Conservation (phyloP, 805 yeast genomes). For the Teunomyces tritomae region DNA sequence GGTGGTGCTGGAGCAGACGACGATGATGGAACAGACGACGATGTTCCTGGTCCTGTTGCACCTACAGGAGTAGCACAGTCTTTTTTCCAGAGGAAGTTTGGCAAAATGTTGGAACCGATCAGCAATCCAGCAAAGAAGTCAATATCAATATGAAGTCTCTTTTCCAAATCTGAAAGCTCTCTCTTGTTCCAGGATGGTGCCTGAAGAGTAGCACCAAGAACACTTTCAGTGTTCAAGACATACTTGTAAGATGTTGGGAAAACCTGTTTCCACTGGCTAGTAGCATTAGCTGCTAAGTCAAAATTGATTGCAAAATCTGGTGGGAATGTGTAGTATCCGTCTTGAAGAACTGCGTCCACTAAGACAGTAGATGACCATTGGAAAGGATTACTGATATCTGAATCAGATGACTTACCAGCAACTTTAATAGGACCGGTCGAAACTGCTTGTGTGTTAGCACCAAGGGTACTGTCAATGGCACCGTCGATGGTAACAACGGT, state of each 20-base stretch:
- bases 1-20: not conserved
- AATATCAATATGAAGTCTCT: slow-evolving; percentile 6
- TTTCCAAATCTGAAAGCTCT: slow-evolving; percentile 4
- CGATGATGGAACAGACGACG: not conserved
- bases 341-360: slow-evolving; percentile 12
- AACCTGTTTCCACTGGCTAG: slow-evolving; percentile 1
- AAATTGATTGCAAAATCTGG: slow-evolving; percentile 14
- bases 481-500: slow-evolving; percentile 7
- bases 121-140: slow-evolving; percentile 7
- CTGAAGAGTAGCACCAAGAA: not conserved
- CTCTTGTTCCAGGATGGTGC: slow-evolving; percentile 8
- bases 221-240: not conserved
- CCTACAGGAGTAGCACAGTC: slow-evolving; percentile 6
- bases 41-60: not conserved
- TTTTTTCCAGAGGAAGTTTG: slow-evolving; percentile 16
- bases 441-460: not conserved
- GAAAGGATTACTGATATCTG: slow-evolving; percentile 12
- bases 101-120: slow-evolving; percentile 12
- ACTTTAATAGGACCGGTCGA: slow-evolving; percentile 3
- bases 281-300: slow-evolving; percentile 9
- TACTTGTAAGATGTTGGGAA: slow-evolving; percentile 8
- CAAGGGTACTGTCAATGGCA: not conserved
- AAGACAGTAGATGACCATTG: slow-evolving; percentile 16
- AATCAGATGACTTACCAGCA: slow-evolving; percentile 11
- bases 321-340: slow-evolving; percentile 16